These are phyloP conservation scores for Linaria vulgaris DNA, from an alignment of 257 asterid genomes.

Conservation along the genomic window DNA sequence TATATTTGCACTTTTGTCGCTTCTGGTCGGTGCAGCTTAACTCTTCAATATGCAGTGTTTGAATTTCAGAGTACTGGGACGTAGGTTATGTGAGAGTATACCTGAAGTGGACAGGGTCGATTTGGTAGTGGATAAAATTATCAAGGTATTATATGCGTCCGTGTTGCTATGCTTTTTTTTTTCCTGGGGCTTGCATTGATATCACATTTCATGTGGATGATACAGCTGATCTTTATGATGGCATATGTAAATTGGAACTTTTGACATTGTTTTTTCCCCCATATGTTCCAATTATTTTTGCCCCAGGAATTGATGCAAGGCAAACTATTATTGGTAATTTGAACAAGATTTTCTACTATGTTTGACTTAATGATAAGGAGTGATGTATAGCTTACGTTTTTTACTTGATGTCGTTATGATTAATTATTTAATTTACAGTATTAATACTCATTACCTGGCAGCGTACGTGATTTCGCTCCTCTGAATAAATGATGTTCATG, in stretches of 20 bases:
- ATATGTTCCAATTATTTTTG: not conserved
- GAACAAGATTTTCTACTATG: too few relatives aligned
- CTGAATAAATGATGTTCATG: constrained; percentile 3
- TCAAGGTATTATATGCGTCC: constrained; percentile 51
- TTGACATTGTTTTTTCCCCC: constrained; percentile 5
- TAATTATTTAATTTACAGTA: not conserved
- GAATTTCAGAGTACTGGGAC: constrained; percentile 85
- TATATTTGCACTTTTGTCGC: constrained; percentile 25
- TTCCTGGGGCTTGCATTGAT: not conserved
- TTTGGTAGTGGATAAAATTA: constrained; percentile 58
- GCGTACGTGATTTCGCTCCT: constrained; percentile 14
- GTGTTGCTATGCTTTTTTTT: not conserved
- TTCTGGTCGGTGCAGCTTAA: constrained; percentile 36
- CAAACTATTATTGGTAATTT: not conserved
- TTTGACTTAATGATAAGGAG: too few relatives aligned
- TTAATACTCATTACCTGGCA: not conserved
- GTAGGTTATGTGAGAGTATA: constrained; percentile 74
- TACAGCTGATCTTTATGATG: constrained; percentile 3
- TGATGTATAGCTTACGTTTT: not conserved
- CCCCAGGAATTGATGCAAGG: not conserved
- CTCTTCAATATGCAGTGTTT: constrained; percentile 63
- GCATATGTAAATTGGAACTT: constrained; percentile 14
- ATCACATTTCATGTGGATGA: constrained; percentile 13
- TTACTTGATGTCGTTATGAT: not conserved
- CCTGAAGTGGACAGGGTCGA: constrained; percentile 48